Evolutionary conservation across 2,329 filamentous ascomycete genomes (phyloP), one percentile per base, ranked within the genome.

Genomic region (Aspergillus felis): DNA sequence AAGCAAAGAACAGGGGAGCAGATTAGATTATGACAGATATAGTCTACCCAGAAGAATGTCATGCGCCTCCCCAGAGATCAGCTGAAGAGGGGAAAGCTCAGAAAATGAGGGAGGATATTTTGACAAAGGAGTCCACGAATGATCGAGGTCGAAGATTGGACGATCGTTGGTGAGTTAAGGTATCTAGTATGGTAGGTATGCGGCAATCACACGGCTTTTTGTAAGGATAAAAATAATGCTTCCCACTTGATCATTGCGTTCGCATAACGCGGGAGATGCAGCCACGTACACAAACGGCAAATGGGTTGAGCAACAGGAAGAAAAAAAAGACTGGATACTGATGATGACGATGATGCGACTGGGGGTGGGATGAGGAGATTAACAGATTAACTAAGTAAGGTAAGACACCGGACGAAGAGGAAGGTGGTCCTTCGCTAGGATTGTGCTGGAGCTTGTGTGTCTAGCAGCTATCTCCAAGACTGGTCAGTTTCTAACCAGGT

Each of bases 221-320:
- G 32, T 38, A 38, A 17, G 14, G 32, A 38, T 17, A 38, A 38
- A 38, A 38, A 17, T 38, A 38, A 17, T 38, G 32, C 32, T 7
- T 38, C 32, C 32, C 32, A 38, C 5, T 38, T 38, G 14, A 38
- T 41, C 52, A 60, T 61, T 55, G 46, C 55, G 51, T 57, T 64
- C 61, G 65, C 62, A 68, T 68, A 61, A 53, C 61, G 61, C 62
- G 64, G 57, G 53, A 48, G 29, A 56, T 42, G 51, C 57, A 64
- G 67, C 64, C 66, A 69, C 65, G 65, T 65, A 65, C 55, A 59
- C 61, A 25, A 59, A 48, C 20, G 58, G 55, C 51, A 61, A 56
- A 59, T 57, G 56, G 42, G 50, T 41, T 50, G 59, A 59, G 28
- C 32, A 52, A 49, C 25, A 49, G 24, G 29, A 54, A 27, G 38